Evolutionary conservation across 192 early-diverging fungal genomes (phyloP), one percentile per base, ranked within the genome.

Genomic region (Diversispora epigaea): DNA sequence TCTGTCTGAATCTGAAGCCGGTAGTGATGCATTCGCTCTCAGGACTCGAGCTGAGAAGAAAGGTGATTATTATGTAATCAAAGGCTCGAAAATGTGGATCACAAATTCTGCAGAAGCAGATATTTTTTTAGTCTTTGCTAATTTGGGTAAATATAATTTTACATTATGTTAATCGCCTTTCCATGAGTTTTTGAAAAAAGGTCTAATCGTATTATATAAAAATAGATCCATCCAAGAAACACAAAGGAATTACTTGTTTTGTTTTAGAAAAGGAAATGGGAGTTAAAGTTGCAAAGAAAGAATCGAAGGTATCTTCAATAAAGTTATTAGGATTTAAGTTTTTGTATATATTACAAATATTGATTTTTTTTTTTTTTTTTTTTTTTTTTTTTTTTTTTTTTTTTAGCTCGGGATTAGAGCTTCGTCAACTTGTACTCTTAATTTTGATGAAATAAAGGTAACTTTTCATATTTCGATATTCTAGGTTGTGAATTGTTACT

Each of bases 191-290:
- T 10, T 0, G 6, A 4, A 15, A 15, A n/a, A 63, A 12, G 6
- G 22, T 2, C 32, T 43, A 40, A 40, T 5, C 4, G 15, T 17
- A 43, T 4, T 12, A 63, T 46, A 12, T 60, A 46, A 32, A 21
- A 12, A 46, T 61, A 75, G 95, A 96, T 75, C 94, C 93, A 7
- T 81, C 87, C 73, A 90, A 93, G 85, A 94, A 94, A 14, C 96
- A 97, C 89, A 96, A 94, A 86, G 96, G 96, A 63, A 99, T 99
- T 80, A 94, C 97, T 15, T 94, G 93, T 87, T 99, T 99, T 77
- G 89, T 97, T 56, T 93, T 98, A 15, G 96, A 99, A 78, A 92
- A 92, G 83, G 91, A 90, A 40, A 90, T 88, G 92, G 97, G 97
- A 63, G 91, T 99, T 54, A 77, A 90, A 74, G 89, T 99, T 75